Conservation (phyloP, 208 protist genomes). For the Leishmania martiniquensis region DNA sequence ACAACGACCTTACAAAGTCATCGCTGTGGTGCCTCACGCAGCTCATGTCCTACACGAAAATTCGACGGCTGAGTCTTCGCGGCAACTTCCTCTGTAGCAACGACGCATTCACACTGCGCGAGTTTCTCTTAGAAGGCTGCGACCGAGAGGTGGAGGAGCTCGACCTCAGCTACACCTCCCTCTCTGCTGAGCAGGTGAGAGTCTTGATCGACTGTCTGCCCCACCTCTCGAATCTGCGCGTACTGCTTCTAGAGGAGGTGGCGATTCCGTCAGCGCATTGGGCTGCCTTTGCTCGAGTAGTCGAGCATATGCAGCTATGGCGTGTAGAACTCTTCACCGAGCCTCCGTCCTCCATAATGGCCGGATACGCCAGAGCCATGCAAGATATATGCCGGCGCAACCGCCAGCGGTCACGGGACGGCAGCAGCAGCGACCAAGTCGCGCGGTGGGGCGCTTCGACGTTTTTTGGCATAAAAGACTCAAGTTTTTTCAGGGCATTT, state of each 20-base stretch:
- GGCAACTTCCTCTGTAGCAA: slow-evolving; percentile 65
- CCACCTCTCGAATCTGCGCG: slow-evolving; percentile 39
- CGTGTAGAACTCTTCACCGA: slow-evolving; percentile 49
- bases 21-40: slow-evolving; percentile 57
- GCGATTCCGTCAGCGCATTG: slow-evolving; percentile 45
- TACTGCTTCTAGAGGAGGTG: slow-evolving; percentile 75
- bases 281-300: slow-evolving; percentile 45
- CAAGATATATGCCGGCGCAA: slow-evolving; percentile 27
- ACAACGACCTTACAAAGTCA: slow-evolving; percentile 52
- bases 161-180: slow-evolving; percentile 67
- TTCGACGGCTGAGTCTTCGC: slow-evolving; percentile 63
- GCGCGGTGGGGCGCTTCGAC: not conserved
- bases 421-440: not conserved
- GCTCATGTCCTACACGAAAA: slow-evolving; percentile 47
- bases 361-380: slow-evolving; percentile 29
- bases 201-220: slow-evolving; percentile 71
- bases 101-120: slow-evolving; percentile 43
- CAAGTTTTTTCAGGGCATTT: slow-evolving; percentile 57
- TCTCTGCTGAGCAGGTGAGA: slow-evolving; percentile 51
- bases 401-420: slow-evolving; percentile 3
- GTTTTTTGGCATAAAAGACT: slow-evolving; percentile 17
- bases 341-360: slow-evolving; percentile 25
- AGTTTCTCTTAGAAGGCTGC: slow-evolving; percentile 73
- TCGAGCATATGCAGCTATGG: slow-evolving; percentile 46
- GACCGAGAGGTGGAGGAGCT: slow-evolving; percentile 60